Evolutionary conservation across 1,284 basidiomycete species (phyloP).

Genomic region (Boletus mariae): DNA sequence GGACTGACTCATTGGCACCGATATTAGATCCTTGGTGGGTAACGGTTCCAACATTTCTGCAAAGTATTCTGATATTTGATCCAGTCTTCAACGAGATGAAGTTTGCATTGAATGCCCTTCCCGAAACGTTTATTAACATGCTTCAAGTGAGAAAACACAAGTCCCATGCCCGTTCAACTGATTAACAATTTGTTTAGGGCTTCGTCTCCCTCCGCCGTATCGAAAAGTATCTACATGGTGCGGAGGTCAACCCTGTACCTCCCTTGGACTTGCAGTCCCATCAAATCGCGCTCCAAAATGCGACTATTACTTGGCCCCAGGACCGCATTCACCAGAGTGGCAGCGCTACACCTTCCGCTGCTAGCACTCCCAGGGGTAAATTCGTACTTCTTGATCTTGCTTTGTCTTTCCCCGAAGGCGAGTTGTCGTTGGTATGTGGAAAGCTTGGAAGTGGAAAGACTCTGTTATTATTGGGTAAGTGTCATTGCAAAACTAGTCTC

Average conservation of each 20-base stretch:
- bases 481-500: not conserved
- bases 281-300: conserved; percentile 72
- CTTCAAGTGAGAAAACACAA: conserved; percentile 52
- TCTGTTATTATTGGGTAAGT: conserved; percentile 63
- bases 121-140: conserved; percentile 87
- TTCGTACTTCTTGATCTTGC: conserved; percentile 82
- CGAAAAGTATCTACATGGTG: conserved; percentile 79
- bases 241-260: conserved; percentile 63
- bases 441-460: conserved; percentile 83
- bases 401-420: conserved; percentile 73
- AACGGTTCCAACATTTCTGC: not conserved
- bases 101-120: conserved; percentile 79
- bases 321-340: conserved; percentile 53
- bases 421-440: conserved; percentile 81
- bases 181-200: conserved; percentile 41
- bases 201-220: conserved; percentile 87
- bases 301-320: conserved; percentile 88
- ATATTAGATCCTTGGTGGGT: conserved; percentile 47
- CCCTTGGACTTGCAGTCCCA: conserved; percentile 54
- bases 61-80: conserved; percentile 5
- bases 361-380: conserved; percentile 71
- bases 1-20: conserved; percentile 4
- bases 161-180: not conserved
- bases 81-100: conserved; percentile 85
- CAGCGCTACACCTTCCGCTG: conserved; percentile 47